A percentile compares a stretch with the other conserved stretches of the same genome.
Evolutionary conservation across 495 filamentous ascomycete species (phyloP).

Genomic region (Diplogelasinospora grovesii): DNA sequence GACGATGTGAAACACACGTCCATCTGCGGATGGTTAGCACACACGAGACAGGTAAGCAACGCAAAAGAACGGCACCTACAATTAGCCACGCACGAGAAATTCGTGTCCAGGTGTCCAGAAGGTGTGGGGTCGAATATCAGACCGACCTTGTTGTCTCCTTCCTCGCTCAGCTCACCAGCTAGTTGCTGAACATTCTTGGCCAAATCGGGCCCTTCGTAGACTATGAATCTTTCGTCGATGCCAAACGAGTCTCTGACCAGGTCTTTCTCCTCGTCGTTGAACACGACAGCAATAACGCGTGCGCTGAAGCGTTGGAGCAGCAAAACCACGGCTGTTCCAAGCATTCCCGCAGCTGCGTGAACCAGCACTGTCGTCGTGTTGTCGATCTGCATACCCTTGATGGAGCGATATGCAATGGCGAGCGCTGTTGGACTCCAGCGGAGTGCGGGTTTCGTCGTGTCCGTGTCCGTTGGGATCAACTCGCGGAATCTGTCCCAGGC

Average conservation of each 20-base stretch:
- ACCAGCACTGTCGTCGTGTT: constrained; percentile 38
- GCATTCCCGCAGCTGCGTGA: constrained; percentile 41
- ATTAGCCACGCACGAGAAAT: constrained; percentile 4
- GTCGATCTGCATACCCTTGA: neutral
- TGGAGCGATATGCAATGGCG: constrained; percentile 1
- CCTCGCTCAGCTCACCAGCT: neutral
- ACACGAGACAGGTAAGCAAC: neutral
- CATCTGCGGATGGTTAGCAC: constrained; percentile 1
- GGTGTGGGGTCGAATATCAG: constrained; percentile 6
- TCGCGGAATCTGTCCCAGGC: neutral
- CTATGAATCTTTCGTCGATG: constrained; percentile 29
- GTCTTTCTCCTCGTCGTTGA: constrained; percentile 35
- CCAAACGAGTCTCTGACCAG: constrained; percentile 35
- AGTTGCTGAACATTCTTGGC: neutral
- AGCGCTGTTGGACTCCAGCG: constrained; percentile 6
- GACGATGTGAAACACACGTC: constrained; percentile 7
- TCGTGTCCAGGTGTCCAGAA: constrained; percentile 1
- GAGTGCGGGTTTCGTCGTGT: neutral
- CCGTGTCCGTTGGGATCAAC: neutral
- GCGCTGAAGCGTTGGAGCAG: constrained; percentile 42
- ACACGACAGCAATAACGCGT: constrained; percentile 41
- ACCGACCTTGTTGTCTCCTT: neutral
- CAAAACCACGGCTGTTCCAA: constrained; percentile 46
- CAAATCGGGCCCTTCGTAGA: constrained; percentile 17
- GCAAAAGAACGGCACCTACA: neutral